These are phyloP conservation scores for Lentinula lateritia DNA, from an alignment of 768 basidiomycete genomes.

Conservation along the genomic window DNA sequence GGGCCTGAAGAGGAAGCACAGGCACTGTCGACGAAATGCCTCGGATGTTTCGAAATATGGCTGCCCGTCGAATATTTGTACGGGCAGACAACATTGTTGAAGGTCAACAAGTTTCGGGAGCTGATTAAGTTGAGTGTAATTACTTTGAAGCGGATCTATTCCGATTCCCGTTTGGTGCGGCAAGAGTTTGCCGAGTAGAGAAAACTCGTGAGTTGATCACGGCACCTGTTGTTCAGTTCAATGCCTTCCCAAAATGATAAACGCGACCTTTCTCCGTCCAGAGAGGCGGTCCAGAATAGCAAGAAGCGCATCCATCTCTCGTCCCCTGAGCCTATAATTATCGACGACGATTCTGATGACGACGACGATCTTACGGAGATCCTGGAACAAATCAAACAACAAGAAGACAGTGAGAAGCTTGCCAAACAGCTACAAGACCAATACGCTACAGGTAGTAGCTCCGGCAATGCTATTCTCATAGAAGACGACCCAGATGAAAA, in stretches of 20 bases:
- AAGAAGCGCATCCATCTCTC: slow-evolving; percentile 12
- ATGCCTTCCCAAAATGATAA: not conserved
- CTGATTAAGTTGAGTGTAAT: no score
- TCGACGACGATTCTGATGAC: slow-evolving; percentile 28
- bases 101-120: not conserved
- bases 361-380: slow-evolving; percentile 35
- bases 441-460: slow-evolving; percentile 10
- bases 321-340: slow-evolving; percentile 13
- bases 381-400: slow-evolving; percentile 34
- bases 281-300: not conserved
- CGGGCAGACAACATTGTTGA: slow-evolving; percentile 25
- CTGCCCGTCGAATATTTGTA: slow-evolving; percentile 18
- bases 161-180: not conserved
- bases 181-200: not conserved
- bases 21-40: slow-evolving; percentile 29
- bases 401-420: slow-evolving; percentile 37
- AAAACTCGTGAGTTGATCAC: no score
- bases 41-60: slow-evolving; percentile 21
- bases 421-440: slow-evolving; percentile 30
- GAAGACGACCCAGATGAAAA: slow-evolving; percentile 26
- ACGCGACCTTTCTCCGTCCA: not conserved
- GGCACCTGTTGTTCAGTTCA: not conserved
- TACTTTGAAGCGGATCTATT: not conserved
- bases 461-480: slow-evolving; percentile 8
- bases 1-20: slow-evolving; percentile 52